phyloP scores from a whole-genome alignment of 768 basidiomycete genomes.

The Leccinum imitatum region DNA sequence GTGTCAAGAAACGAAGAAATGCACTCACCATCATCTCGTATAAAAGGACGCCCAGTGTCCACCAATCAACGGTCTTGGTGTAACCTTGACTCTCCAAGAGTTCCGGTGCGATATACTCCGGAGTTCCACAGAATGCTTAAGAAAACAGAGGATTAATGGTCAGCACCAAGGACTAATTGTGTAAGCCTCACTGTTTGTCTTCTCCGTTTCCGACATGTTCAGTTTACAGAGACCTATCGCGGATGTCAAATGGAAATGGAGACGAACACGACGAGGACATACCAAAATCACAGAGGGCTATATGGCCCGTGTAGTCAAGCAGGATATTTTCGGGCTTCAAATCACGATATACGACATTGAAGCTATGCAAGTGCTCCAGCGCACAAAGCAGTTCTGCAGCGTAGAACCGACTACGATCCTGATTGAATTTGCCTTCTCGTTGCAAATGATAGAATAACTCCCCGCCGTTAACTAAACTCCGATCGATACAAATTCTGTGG shows the following conservation, averaged over 20 bases:
- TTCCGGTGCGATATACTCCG: slow-evolving; percentile 98
- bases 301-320: slow-evolving; percentile 96
- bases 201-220: slow-evolving; percentile 97
- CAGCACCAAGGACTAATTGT: neutral
- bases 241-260: slow-evolving; percentile 3
- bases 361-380: slow-evolving; percentile 92
- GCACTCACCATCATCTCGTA: slow-evolving; percentile 89
- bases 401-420: slow-evolving; percentile 91
- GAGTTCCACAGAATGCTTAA: slow-evolving; percentile 94
- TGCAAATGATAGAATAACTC: slow-evolving; percentile 98
- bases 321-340: slow-evolving; percentile 98
- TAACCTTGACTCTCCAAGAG: slow-evolving; percentile 95
- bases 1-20: neutral
- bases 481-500: slow-evolving; percentile 3
- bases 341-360: slow-evolving; percentile 98
- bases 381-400: slow-evolving; percentile 96
- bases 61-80: slow-evolving; percentile 99
- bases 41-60: slow-evolving; percentile 94
- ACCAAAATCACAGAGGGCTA: slow-evolving; percentile 97
- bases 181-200: slow-evolving; percentile 80
- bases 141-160: slow-evolving; percentile 6
- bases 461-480: slow-evolving; percentile 83
- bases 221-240: slow-evolving; percentile 77
- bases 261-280: slow-evolving; percentile 7
- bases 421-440: slow-evolving; percentile 94